Base-by-base conservation (phyloP, 2,329 filamentous ascomycete genomes). In the Mycosphaerella sp. region DNA sequence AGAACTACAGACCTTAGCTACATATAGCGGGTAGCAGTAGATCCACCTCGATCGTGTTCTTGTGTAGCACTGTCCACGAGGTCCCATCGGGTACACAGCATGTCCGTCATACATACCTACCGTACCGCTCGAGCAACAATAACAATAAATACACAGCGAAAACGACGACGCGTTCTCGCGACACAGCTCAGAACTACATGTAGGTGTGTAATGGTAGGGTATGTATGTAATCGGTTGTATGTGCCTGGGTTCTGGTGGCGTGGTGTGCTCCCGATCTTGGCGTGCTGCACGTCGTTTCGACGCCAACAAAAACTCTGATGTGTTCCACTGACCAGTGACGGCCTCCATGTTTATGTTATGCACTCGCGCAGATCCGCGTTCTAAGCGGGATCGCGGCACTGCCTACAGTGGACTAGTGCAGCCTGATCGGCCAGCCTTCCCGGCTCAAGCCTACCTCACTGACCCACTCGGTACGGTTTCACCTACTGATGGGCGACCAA, bases 271-370 rank as follows among this genome's bases (percentile, higher is more conserved):
- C n/a, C n/a, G n/a, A n/a, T 37, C 17, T 36, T 14, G 18, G 21
- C 37, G 14, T 12, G 2, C 36, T 53, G 46, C 52, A 51, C 48
- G 35, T 50, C 44, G 52, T 54, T 44, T 54, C 52, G 49, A 45
- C 52, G 52, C 52, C 52, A 54, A 54, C 52, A 41, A 30, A 37
- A 47, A 44, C 46, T 34, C 45, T 43, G 21, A 6, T 25, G 21
- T 25, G 6, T 13, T 36, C 39, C 16, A 41, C 16, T n/a, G 16
- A 25, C 13, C 36, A n/a, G n/a, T n/a, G n/a, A n/a, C n/a, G n/a
- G n/a, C n/a, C n/a, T n/a, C n/a, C n/a, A n/a, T n/a, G n/a, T n/a
- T n/a, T n/a, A n/a, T n/a, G n/a, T n/a, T n/a, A 36, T 35, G 17
- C 40, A 32, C 18, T 41, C 47, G 32, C 44, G 47, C 40, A 49